A percentile compares a stretch with the other conserved stretches of the same genome.
Conservation (phyloP, 768 basidiomycete species). For the Pisolithus orientalis region DNA sequence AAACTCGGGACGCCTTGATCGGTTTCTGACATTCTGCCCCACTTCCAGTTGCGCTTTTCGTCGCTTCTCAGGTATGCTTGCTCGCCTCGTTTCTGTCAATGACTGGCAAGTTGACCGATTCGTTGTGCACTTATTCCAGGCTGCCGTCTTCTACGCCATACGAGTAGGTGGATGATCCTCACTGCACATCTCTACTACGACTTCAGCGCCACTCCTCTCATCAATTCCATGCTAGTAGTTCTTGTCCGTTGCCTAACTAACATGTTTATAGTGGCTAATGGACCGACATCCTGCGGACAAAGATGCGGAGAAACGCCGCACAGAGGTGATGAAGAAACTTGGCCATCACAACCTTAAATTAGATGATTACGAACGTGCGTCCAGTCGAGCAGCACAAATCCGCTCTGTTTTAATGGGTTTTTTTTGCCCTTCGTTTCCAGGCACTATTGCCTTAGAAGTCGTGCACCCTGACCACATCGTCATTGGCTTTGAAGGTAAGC, state of each 20-base stretch:
- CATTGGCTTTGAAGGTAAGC: constrained; percentile 65
- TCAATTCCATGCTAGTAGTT: not conserved
- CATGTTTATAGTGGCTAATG: constrained; percentile 52
- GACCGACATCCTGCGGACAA: constrained; percentile 48
- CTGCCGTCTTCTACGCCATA: constrained; percentile 72
- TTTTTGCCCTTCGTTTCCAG: constrained; percentile 28
- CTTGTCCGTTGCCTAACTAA: not conserved
- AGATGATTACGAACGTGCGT: constrained; percentile 86
- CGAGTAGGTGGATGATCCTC: constrained; percentile 38
- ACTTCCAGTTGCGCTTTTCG: constrained; percentile 42
- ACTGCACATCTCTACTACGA: not conserved
- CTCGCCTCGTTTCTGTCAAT: not conserved
- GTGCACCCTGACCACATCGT: constrained; percentile 88
- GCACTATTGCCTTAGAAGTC: constrained; percentile 85
- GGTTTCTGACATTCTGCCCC: constrained; percentile 9
- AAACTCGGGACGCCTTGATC: not conserved
- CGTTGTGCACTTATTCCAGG: constrained; percentile 36
- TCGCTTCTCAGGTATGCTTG: constrained; percentile 44
- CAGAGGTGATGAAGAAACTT: constrained; percentile 62
- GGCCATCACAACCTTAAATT: constrained; percentile 72
- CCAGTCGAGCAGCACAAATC: not conserved
- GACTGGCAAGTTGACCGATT: constrained; percentile 1
- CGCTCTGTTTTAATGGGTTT: no score
- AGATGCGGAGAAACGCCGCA: constrained; percentile 60
- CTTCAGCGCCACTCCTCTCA: not conserved